A percentile compares a stretch with the other conserved stretches of the same genome.
Evolutionary conservation across 495 filamentous ascomycete genomes (phyloP).

Genomic region (Aspergillus conjunctus): DNA sequence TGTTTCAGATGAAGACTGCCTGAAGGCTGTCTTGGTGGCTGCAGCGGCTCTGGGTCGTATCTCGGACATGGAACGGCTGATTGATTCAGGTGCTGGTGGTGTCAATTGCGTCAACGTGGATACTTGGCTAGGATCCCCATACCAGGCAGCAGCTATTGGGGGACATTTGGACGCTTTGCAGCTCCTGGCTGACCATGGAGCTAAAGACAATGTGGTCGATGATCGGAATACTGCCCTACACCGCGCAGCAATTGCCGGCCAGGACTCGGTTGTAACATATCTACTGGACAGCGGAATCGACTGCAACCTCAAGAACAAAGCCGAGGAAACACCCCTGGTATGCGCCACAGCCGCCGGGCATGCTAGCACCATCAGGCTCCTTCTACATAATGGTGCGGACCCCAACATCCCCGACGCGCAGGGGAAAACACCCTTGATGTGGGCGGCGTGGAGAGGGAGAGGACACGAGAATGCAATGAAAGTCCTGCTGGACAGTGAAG

Average conservation of each 20-base stretch:
- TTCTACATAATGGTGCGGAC: neutral
- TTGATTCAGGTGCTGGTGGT: neutral
- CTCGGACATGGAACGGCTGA: neutral
- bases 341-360: neutral
- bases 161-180: neutral
- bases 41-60: neutral
- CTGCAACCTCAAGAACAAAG: neutral
- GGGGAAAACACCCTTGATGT: neutral
- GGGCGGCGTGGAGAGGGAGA: slow-evolving; percentile 2
- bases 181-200: neutral
- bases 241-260: neutral
- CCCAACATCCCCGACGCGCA: neutral
- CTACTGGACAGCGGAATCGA: neutral
- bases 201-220: too few species aligned
- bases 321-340: neutral
- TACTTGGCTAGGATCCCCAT: neutral
- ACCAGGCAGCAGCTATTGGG: neutral
- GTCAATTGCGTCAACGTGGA: neutral
- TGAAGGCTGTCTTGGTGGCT: neutral
- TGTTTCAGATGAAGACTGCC: neutral
- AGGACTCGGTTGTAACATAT: neutral
- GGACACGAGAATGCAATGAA: neutral
- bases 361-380: neutral
- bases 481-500: neutral
- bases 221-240: slow-evolving; percentile 3